These are phyloP conservation scores for Pseudopyrenochaeta lycopersici DNA, from an alignment of 2,329 filamentous ascomycete genomes.

Conservation along the genomic window DNA sequence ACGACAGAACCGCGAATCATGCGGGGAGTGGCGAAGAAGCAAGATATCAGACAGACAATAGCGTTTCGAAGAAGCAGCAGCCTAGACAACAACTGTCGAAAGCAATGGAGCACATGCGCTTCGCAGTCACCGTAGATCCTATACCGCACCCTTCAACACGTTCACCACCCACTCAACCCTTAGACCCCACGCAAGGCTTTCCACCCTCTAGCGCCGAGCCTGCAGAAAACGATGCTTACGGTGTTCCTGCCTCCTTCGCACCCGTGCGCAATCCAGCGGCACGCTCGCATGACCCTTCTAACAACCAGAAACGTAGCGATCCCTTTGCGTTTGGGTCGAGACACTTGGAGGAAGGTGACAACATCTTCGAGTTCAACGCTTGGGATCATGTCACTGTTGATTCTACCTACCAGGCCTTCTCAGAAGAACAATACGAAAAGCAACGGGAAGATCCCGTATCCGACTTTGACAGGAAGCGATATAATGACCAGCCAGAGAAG, in stretches of 20 bases:
- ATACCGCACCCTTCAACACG: slow-evolving; percentile 28
- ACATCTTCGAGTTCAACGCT: slow-evolving; percentile 97
- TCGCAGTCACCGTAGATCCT: slow-evolving; percentile 56
- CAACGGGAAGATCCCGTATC: slow-evolving; percentile 88
- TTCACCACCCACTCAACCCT: slow-evolving; percentile 8
- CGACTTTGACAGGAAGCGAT: slow-evolving; percentile 91
- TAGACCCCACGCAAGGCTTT: neutral
- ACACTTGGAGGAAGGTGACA: slow-evolving; percentile 80
- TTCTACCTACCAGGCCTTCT: slow-evolving; percentile 84
- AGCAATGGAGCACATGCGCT: slow-evolving; percentile 63
- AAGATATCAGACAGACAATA: slow-evolving; percentile 44
- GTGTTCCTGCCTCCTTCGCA: slow-evolving; percentile 57
- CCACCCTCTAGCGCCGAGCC: slow-evolving; percentile 3
- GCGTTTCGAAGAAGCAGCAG: slow-evolving; percentile 38
- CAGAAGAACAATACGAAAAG: slow-evolving; percentile 82
- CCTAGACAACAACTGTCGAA: slow-evolving; percentile 58
- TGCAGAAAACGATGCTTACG: slow-evolving; percentile 56
- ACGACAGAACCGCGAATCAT: slow-evolving; percentile 8
- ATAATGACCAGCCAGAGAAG: slow-evolving; percentile 89
- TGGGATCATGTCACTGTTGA: slow-evolving; percentile 99
- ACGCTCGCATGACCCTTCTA: slow-evolving; percentile 74
- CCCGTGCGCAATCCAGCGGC: slow-evolving; percentile 59
- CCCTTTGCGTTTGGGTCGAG: slow-evolving; percentile 97
- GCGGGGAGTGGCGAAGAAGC: slow-evolving; percentile 14
- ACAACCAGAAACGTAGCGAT: slow-evolving; percentile 86